Base-by-base conservation (phyloP, 1,284 basidiomycete genomes). In the Takashimella koratensis region DNA sequence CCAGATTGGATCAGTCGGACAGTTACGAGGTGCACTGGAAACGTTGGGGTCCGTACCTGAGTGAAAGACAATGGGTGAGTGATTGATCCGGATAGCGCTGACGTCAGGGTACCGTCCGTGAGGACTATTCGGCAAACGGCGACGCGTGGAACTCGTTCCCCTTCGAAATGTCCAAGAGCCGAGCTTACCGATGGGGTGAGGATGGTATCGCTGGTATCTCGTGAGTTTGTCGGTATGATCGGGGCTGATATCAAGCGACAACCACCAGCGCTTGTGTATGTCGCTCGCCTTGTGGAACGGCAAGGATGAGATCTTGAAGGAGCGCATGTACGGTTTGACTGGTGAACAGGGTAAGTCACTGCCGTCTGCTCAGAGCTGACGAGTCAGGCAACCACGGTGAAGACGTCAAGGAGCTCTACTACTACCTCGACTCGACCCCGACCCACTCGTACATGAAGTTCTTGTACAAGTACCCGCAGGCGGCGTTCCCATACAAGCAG, bases 401-500 rank as follows among this genome's bases (percentile, higher is more conserved):
- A 77, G 95, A 98, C 73, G 91, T 94, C 78, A 98, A 98, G 78
- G 95, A 98, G 72, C 79, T 98, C 25, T 98, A 98, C 77, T 98
- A 94, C 74, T 98, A 98, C 76, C 84, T 98, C 62, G 95, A 98
- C 77, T 96, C 90, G 49, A 96, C 95, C 0, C 95, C 95, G 20
- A 97, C 94, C 1, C 95, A 98, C 74, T 95, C 91, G 26, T 98
- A 98, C 82, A 98, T 98, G 95, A 98, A 98, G 77, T 95, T 88
- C 77, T 79, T 97, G 56, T 97, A 97, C 85, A 98, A 98, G 76
- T 98, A 98, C 68, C 94, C 95, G 13, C 95, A 98, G 76, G 80
- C 84, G 61, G 80, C 82, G 44, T 98, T 84, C 77, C 95, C 95
- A 0, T 98, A 98, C 77, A 91, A 97, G 71, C 83, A 96, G 63